Evolutionary conservation across 768 basidiomycete genomes (phyloP).

Genomic region (Mycena belliarum): DNA sequence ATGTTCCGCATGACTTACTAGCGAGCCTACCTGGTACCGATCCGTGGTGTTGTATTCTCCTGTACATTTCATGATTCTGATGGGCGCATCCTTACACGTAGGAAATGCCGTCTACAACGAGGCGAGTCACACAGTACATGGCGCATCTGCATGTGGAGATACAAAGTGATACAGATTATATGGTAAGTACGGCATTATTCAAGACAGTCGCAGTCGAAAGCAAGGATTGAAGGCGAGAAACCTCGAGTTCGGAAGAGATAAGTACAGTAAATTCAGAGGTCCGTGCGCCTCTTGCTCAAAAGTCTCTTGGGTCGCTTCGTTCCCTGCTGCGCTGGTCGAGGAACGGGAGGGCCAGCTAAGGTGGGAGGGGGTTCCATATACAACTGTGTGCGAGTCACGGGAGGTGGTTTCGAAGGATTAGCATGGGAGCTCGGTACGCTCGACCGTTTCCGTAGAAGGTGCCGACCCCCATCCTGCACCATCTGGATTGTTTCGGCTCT

Average conservation of each 20-base stretch:
- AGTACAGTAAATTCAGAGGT: constrained; percentile 27
- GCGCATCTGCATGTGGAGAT: neutral
- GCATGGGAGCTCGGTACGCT: neutral
- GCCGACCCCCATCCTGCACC: constrained; percentile 14
- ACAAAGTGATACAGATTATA: constrained; percentile 2
- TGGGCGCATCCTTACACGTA: constrained; percentile 5
- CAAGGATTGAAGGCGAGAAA: constrained; percentile 5
- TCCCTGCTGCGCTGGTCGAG: constrained; percentile 27
- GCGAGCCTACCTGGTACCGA: neutral
- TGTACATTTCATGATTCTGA: constrained; percentile 8
- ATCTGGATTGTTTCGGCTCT: constrained; percentile 18
- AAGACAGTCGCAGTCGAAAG: constrained; percentile 4
- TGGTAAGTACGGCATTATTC: constrained; percentile 5
- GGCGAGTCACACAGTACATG: neutral
- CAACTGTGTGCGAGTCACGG: constrained; percentile 5
- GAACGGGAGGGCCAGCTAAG: constrained; percentile 8
- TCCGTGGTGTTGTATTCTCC: constrained; percentile 13
- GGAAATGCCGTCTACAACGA: neutral
- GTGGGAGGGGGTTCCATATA: constrained; percentile 23
- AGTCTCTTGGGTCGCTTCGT: constrained; percentile 38
- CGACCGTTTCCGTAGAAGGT: constrained; percentile 12
- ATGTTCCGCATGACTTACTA: constrained; percentile 75
- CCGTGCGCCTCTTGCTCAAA: constrained; percentile 45
- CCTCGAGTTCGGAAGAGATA: neutral
- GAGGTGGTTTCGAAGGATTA: constrained; percentile 2